phyloP scores from a whole-genome alignment of 2,329 filamentous ascomycete species.

The Paecilomyces variotii region DNA sequence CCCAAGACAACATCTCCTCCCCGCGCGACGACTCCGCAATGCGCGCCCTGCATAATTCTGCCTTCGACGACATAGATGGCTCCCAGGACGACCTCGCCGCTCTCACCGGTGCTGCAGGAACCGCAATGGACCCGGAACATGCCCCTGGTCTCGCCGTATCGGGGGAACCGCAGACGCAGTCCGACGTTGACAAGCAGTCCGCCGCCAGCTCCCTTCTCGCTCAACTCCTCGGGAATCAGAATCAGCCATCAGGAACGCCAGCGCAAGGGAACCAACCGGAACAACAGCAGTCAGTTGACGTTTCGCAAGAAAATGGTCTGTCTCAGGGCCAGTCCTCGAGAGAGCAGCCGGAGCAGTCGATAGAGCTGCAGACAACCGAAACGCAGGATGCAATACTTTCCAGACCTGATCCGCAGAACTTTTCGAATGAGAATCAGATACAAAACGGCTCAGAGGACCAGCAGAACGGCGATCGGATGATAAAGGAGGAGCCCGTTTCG shows the following conservation, averaged over 20 bases:
- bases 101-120: constrained; percentile 11
- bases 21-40: constrained; percentile 32
- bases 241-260: constrained; percentile 13
- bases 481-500: background rate
- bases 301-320: constrained; percentile 4
- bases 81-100: constrained; percentile 22
- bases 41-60: constrained; percentile 28
- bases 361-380: background rate
- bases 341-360: background rate
- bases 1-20: constrained; percentile 14
- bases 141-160: constrained; percentile 10
- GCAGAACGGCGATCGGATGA: background rate
- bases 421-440: background rate
- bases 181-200: constrained; percentile 29
- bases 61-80: constrained; percentile 12
- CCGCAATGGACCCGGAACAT: constrained; percentile 25
- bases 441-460: background rate
- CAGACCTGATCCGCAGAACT: background rate
- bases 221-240: constrained; percentile 32
- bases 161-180: constrained; percentile 18
- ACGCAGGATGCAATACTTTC: background rate
- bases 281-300: constrained; percentile 1
- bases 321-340: constrained; percentile 4
- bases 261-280: constrained; percentile 9
- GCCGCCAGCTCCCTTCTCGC: constrained; percentile 35